Base-by-base conservation (phyloP, 2,329 filamentous ascomycete genomes). In the Coleophoma eucalyptorum region DNA sequence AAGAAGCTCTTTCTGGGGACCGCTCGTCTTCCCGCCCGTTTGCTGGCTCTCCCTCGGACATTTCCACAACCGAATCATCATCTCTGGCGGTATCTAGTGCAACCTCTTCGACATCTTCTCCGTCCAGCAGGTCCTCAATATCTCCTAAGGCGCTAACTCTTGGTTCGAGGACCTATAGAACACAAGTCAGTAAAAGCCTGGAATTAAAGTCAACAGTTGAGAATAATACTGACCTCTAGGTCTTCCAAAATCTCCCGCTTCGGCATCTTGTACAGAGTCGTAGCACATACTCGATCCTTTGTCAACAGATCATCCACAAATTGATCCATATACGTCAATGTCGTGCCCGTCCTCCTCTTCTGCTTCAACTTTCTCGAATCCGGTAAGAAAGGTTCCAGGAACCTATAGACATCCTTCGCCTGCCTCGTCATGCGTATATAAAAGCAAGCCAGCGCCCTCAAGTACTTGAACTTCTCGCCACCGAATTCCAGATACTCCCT, bases 251-350 rank as follows among this genome's bases (percentile, higher is more conserved):
- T 79, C 57, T 88, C 84, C 60, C 94, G 78, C 53, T 84, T 84
- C 3, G 92, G 89, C 77, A 99, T 80, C 73, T 96, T 96, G 84
- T 90, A 95, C 60, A 99, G 66, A 64, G 86, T 95, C 3, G 94
- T 97, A 35, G 86, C 93, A 65, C 93, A 97, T 0, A 97, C 86
- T 48, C 94, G 80, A 51, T 95, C 90, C 70, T 96, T 96, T 0
- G 82, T 87, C 55, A 99, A 74, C 58, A 99, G 71, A 55, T 97
- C 91, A 67, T 99, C 94, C 50, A 97, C 83, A 67, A 99, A 97
- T 61, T 93, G 86, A 69, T 99, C 94, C 70, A 99, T 77, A 63
- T 81, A 87, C 3, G 90, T 94, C 60, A 99, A 68, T 12, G 74
- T 77, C 56, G 89, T 92, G 1, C 89, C 88, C 26, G 83, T 81